Conservation (phyloP, 2,329 filamentous ascomycete genomes). For the Epichloe gansuensis region DNA sequence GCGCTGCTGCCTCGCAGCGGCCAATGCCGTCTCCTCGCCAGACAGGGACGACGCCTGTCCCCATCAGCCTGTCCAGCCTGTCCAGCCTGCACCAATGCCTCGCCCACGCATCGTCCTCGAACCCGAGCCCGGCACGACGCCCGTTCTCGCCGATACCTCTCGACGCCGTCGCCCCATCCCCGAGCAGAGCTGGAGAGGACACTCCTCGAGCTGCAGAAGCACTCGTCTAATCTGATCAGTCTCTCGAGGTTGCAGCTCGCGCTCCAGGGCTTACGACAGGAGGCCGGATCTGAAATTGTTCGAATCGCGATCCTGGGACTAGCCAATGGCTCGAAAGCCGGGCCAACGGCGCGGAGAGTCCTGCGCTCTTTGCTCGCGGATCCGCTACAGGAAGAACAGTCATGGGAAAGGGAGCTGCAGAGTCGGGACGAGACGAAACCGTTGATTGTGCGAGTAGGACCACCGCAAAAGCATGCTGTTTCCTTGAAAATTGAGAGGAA, state of each 20-base stretch:
- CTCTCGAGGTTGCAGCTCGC: constrained; percentile 62
- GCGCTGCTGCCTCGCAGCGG: constrained; percentile 17
- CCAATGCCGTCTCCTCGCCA: constrained; percentile 16
- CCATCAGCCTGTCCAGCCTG: constrained; percentile 20
- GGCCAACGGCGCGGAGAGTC: constrained; percentile 47
- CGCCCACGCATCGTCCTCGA: constrained; percentile 10
- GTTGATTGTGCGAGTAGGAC: constrained; percentile 47
- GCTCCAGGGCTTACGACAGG: constrained; percentile 48
- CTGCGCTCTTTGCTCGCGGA: constrained; percentile 60
- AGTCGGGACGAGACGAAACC: constrained; percentile 39
- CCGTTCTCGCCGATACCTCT: constrained; percentile 16
- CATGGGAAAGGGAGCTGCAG: constrained; percentile 55
- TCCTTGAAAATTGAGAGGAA: constrained; percentile 18
- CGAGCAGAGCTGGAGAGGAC: constrained; percentile 45
- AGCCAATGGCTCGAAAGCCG: constrained; percentile 23
- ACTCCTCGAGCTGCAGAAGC: constrained; percentile 47
- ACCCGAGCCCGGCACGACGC: constrained; percentile 10
- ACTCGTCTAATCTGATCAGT: constrained; percentile 50
- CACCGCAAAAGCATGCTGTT: constrained; percentile 17
- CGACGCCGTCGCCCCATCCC: constrained; percentile 19
- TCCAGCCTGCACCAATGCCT: constrained; percentile 19
- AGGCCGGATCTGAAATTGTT: constrained; percentile 43
- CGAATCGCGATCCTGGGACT: constrained; percentile 46
- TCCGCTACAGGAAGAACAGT: constrained; percentile 47
- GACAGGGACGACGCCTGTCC: constrained; percentile 6